Base-by-base conservation (phyloP, 805 yeast species). In the Ogataea philodendri region DNA sequence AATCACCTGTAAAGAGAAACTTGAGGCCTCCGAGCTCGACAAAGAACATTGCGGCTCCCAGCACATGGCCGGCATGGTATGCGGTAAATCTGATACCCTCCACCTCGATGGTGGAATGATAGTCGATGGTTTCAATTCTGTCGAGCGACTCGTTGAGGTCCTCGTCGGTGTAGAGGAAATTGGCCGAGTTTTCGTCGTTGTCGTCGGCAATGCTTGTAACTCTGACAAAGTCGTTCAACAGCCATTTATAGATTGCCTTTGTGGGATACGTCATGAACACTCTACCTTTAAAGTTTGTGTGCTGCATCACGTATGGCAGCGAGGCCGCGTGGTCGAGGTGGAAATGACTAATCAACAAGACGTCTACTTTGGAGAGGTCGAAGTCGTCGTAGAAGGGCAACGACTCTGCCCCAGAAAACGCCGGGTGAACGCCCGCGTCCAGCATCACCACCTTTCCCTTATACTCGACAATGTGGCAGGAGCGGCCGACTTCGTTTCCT, bases 181-280 rank as follows among this genome's bases (percentile, higher is more conserved):
- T 49, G 22, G 64, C 56, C 5, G 55, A 58, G 35, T 65, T 66
- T 3, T 71, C 67, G 28, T 76, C 77, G 18, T 59, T 63, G 32
- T 70, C 66, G 25, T 67, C 71, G 2, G 72, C 67, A 26, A 76
- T 70, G 17, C 76, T 70, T 9, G 96, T 86, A 17, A 93, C 97
- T 51, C 90, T 73, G 11, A 93, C 97, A 54, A 89, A 93, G 69
- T 93, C 99, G 42, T 88, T 81, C 39, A 93, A 62, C 28, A 93
- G 72, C 97, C 98, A 93, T 46, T 96, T 75, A 60, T 89, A 93
- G 39, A 93, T 93, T 24, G 98, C 97, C 65, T 93, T 93, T 0
- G 98, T 93, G 5, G 99, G 97, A 61, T 93, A 97, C 19, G 99
- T 93, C 99, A 93, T 93, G 59, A 90, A 90, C 5, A 93, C 98